These are phyloP conservation scores for Xylariaceae sp. DNA, from an alignment of 2,329 filamentous ascomycete genomes.

Conservation along the genomic window DNA sequence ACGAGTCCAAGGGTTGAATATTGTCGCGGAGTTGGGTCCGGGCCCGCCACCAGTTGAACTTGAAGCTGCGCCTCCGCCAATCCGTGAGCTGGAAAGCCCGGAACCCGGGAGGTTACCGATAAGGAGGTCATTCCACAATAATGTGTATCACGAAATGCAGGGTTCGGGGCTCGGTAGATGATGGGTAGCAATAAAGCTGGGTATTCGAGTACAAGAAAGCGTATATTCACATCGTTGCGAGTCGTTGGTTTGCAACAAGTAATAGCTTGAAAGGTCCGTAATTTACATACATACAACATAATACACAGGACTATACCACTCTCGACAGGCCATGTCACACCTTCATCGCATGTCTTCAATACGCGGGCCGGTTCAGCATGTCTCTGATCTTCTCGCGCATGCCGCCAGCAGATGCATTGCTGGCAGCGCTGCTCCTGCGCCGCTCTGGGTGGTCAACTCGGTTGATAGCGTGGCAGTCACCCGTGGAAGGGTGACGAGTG, in stretches of 20 bases:
- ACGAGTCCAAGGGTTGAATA: too few species aligned
- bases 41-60: too few species aligned
- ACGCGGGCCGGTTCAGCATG: slow-evolving; percentile 27
- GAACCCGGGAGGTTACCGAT: neutral
- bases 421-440: slow-evolving; percentile 22
- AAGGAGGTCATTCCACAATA: neutral
- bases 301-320: too few species aligned
- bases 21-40: too few species aligned
- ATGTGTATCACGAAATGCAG: slow-evolving; percentile 7
- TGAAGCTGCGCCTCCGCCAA: neutral
- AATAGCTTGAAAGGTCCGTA: too few species aligned
- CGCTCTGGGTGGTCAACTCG: slow-evolving; percentile 22
- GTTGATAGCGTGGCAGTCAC: slow-evolving; percentile 23
- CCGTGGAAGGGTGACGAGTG: slow-evolving; percentile 21
- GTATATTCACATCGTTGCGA: too few species aligned
- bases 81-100: slow-evolving; percentile 8
- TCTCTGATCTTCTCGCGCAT: slow-evolving; percentile 24
- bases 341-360: slow-evolving; percentile 6
- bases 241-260: too few species aligned
- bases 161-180: too few species aligned
- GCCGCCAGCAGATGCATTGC: slow-evolving; percentile 7
- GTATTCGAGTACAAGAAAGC: neutral
- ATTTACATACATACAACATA: too few species aligned
- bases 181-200: too few species aligned
- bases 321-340: neutral